Base-by-base conservation (phyloP, 306 rosid genomes). In the Vigna angularis region DNA sequence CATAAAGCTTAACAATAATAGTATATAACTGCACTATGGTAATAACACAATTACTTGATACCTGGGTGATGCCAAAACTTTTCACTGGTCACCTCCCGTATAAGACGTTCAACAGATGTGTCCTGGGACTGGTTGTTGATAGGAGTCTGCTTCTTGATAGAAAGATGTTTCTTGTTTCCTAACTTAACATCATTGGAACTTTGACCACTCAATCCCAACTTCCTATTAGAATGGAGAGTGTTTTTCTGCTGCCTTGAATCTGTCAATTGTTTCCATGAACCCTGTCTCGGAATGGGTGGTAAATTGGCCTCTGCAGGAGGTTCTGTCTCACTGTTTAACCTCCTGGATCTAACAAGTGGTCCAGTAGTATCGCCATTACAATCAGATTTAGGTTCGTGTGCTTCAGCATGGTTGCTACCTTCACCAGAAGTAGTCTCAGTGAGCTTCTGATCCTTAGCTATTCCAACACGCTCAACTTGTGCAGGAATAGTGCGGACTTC, bases 11-110 rank as follows among this genome's bases (percentile, higher is more conserved):
- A 17, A 59, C 48, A 78, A 66, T 44, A 63, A 40, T 75, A 75
- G n/a, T 49, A 74, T 16, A 74, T 24, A 70, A 69, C 28, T 40
- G 48, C 61, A 58, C 11, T 49, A 51, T 3, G 6, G 50, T 62
- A 66, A 77, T 18, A 55, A 74, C 63, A 12, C 61, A 30, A 51
- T 45, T 69, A 73, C 16, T 82, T 56, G 72, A 73, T 89, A 95
- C 99, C 99, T 89, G 98, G 98, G 66, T 90, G 93, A 75, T 89
- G 98, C 98, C 99, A 95, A 86, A 95, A 93, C 89, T 93, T 95
- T 79, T 91, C 99, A 32, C 89, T 95, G 58, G 98, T 95, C 67
- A 95, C 99, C 90, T 95, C 98, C 71, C 99, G 88, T 85, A 95
- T 93, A 62, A 95, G 99, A 77, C 98, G 97, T 83, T 95, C 99